Base-by-base conservation (phyloP, 768 basidiomycete species). In the Leccinum arenicola region DNA sequence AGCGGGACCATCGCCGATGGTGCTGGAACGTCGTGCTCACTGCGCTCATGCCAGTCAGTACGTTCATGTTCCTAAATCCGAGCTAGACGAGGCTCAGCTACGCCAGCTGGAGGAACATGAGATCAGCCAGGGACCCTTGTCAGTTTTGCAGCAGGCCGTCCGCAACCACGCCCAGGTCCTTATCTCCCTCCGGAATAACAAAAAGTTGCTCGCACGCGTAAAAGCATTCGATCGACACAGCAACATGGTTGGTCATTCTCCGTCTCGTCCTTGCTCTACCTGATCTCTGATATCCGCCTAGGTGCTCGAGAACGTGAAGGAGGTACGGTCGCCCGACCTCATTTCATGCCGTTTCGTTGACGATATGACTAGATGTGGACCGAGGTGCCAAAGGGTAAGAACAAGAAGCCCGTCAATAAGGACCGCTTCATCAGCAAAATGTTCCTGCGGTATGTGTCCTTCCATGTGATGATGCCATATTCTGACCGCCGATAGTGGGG, bases 381-480 rank as follows among this genome's bases (percentile, higher is more conserved):
- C 21, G 97, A 99, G 74, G 75, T 88, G 50, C 97, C 97, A 19
- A 98, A 98, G 76, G 95, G 94, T 43, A 98, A 98, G 78, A 94
- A 94, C 72, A 98, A 97, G 80, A 98, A 98, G 72, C 93, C 97
- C 7, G 88, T 98, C 57, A 98, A 98, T 81, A 98, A 98, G 77
- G 97, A 98, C 76, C 84, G 97, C 51, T 99, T 98, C 79, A 96
- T 99, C 74, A 96, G 94, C 74, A 99, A 98, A 78, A 96, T 99
- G 94, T 98, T 96, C 76, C 77, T 98, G 61, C 84, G 93, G 91
- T 90, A 68, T 54, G 85, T 74, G 38, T 23, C 52, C 23, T 49
- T 35, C 29, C 57, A 47, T 49, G 50, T 50, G 43, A 38, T 59
- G 38, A 21, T 43, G 40, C 60, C 31, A 56, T 58, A 10, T 55